Evolutionary conservation across 805 yeast species (phyloP), one percentile per base, ranked within the genome.

Genomic region (Ogataea degrootiae): DNA sequence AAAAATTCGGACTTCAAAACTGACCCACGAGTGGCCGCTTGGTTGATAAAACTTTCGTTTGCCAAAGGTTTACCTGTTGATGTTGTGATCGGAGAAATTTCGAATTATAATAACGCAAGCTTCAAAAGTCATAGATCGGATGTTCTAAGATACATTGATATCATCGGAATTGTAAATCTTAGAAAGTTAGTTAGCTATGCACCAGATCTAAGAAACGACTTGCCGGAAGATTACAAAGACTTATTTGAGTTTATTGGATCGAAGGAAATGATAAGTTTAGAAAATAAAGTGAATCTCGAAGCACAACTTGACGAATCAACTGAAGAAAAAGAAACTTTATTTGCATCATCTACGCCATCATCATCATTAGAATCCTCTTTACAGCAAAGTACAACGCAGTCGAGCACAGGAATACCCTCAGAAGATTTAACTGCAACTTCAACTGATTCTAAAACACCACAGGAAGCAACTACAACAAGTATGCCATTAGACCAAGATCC

Each of bases 141-240:
- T 42, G 62, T 73, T 8, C 60, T 77, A 39, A 57, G 68, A 37
- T 71, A 75, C 54, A 66, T 74, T 31, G 82, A 76, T 54, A 62
- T 77, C 4, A 60, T 77, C 26, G 77, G 79, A 1, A 60, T 71
- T 3, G 71, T 73, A 15, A 73, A 71, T 35, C 62, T 75, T 34
- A 68, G 67, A 44, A 63, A 62, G 38, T 56, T 77, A 8, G 67
- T 77, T 9, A 44, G 45, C 11, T 46, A 47, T n/a, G 57, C 57
- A 16, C 61, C 67, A n/a, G 39, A 43, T 9, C 48, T 64, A 9
- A 38, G 44, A 19, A 50, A 50, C 6, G 63, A 61, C 15, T 38
- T 65, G 12, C 60, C 67, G 1, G 54, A 51, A 4, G 62, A 59
- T 21, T 60, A 56, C 23, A 56, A 47, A 42, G 59, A 55, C 35